A percentile compares a stretch with the other conserved stretches of the same genome.
Evolutionary conservation across 805 yeast genomes (phyloP).

Genomic region (Spathaspora boniae): DNA sequence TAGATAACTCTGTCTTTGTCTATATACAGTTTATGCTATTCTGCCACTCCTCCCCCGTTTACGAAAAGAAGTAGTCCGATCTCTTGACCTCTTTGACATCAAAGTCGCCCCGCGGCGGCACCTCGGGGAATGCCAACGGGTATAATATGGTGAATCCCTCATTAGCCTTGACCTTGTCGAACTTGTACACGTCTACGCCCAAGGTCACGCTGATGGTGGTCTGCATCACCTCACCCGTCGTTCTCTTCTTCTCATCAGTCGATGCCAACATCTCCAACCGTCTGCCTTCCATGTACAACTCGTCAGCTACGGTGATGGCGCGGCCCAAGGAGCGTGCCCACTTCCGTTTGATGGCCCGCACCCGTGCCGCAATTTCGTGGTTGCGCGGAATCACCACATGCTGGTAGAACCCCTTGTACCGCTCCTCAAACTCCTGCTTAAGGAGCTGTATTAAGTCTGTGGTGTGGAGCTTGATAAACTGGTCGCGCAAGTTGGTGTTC

Average conservation of each 20-base stretch:
- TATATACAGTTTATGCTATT: too few species aligned
- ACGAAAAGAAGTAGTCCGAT: constrained; percentile 76
- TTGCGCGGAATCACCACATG: constrained; percentile 51
- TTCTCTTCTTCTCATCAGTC: constrained; percentile 44
- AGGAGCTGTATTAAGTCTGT: constrained; percentile 68
- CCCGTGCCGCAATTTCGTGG: constrained; percentile 48
- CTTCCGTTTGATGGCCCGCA: constrained; percentile 47
- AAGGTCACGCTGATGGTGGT: constrained; percentile 66
- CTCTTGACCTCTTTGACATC: constrained; percentile 70
- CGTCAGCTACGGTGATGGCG: constrained; percentile 64
- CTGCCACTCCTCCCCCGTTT: too few species aligned
- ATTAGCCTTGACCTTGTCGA: constrained; percentile 8
- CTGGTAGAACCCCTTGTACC: constrained; percentile 72
- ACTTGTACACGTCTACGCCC: constrained; percentile 22
- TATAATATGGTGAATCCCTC: constrained; percentile 47
- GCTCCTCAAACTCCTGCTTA: constrained; percentile 71
- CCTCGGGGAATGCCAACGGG: constrained; percentile 66
- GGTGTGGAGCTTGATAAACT: constrained; percentile 75
- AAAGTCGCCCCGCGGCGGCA: constrained; percentile 80
- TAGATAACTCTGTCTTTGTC: too few species aligned
- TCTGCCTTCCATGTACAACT: constrained; percentile 64
- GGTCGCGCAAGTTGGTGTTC: constrained; percentile 69
- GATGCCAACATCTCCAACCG: constrained; percentile 57
- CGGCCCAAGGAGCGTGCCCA: constrained; percentile 50
- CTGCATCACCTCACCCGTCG: constrained; percentile 50